Evolutionary conservation across 2,329 filamentous ascomycete species (phyloP).

Genomic region (Colletotrichum sublineola): DNA sequence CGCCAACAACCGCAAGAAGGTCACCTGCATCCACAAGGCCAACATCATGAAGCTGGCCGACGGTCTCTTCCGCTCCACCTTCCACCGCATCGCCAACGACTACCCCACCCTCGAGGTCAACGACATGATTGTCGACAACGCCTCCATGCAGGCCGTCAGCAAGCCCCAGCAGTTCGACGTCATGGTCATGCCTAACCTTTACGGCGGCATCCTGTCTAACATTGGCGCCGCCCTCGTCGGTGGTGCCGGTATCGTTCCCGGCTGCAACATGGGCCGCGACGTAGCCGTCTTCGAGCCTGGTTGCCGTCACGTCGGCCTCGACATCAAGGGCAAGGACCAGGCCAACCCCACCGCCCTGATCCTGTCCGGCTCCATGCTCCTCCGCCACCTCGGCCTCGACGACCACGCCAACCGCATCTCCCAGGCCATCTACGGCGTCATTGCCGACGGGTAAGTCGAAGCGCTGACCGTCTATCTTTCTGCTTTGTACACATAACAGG

Average conservation of each 20-base stretch:
- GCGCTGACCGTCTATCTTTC: background rate
- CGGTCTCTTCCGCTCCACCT: slow-evolving; percentile 97
- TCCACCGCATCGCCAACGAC: slow-evolving; percentile 92
- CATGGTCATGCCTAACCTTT: slow-evolving; percentile 99
- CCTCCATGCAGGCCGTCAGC: slow-evolving; percentile 98
- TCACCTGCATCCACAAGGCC: slow-evolving; percentile 99
- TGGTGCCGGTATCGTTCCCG: slow-evolving; percentile 95
- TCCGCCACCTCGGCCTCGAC: slow-evolving; percentile 96
- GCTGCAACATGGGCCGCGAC: slow-evolving; percentile 99
- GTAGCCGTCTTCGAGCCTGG: slow-evolving; percentile 99
- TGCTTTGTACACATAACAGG: background rate
- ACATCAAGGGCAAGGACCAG: slow-evolving; percentile 99
- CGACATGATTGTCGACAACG: slow-evolving; percentile 99
- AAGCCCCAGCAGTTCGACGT: slow-evolving; percentile 98
- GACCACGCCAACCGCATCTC: slow-evolving; percentile 99
- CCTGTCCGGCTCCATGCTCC: slow-evolving; percentile 95
- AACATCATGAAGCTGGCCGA: slow-evolving; percentile 99
- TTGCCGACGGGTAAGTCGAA: slow-evolving; percentile 83
- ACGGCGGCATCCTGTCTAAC: slow-evolving; percentile 99
- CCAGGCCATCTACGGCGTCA: slow-evolving; percentile 82
- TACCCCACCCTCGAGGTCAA: slow-evolving; percentile 96
- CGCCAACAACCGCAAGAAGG: slow-evolving; percentile 99
- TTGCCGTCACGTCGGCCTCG: slow-evolving; percentile 98
- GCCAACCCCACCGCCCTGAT: slow-evolving; percentile 98
- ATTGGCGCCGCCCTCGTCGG: slow-evolving; percentile 97